A percentile compares a stretch with the other conserved stretches of the same genome.
These are phyloP conservation scores for Hamigera avellanea DNA, from an alignment of 495 filamentous ascomycete genomes.

Conservation along the genomic window DNA sequence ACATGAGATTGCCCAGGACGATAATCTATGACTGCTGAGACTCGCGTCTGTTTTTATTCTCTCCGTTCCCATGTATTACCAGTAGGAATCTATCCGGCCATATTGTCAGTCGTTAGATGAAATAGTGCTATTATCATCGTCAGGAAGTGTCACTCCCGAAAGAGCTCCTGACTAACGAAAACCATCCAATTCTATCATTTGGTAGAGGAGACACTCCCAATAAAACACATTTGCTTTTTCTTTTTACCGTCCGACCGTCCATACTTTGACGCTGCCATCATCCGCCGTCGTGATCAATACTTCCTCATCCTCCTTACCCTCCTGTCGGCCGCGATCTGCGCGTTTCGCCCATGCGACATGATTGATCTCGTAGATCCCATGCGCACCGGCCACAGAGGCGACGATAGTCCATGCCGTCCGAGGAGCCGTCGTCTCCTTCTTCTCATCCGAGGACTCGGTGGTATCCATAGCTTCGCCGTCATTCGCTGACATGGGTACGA, in stretches of 20 bases:
- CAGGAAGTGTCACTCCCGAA: too few species aligned
- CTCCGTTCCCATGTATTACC: too few species aligned
- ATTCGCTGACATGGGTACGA: conserved; percentile 13
- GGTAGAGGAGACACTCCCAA: too few species aligned
- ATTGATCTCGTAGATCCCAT: conserved; percentile 90
- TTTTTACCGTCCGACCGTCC: conserved; percentile 31
- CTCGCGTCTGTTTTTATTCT: too few species aligned
- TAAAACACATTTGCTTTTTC: too few species aligned
- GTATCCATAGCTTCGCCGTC: conserved; percentile 30
- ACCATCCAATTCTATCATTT: too few species aligned
- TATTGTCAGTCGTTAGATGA: too few species aligned
- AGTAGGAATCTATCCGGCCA: too few species aligned
- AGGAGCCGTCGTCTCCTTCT: conserved; percentile 5
- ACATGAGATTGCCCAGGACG: too few species aligned
- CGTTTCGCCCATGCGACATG: conserved; percentile 64
- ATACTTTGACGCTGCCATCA: conserved; percentile 65
- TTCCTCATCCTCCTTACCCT: conserved; percentile 47
- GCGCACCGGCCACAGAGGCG: conserved; percentile 53
- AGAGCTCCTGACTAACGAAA: too few species aligned
- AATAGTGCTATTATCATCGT: too few species aligned
- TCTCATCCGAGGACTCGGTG: conserved; percentile 6
- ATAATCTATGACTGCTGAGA: too few species aligned
- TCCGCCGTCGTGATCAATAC: conserved; percentile 71
- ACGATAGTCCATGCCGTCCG: conserved; percentile 56
- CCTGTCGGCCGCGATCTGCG: conserved; percentile 23